Conservation (phyloP, 2,329 filamentous ascomycete genomes). For the Emydomyces testavorans region DNA sequence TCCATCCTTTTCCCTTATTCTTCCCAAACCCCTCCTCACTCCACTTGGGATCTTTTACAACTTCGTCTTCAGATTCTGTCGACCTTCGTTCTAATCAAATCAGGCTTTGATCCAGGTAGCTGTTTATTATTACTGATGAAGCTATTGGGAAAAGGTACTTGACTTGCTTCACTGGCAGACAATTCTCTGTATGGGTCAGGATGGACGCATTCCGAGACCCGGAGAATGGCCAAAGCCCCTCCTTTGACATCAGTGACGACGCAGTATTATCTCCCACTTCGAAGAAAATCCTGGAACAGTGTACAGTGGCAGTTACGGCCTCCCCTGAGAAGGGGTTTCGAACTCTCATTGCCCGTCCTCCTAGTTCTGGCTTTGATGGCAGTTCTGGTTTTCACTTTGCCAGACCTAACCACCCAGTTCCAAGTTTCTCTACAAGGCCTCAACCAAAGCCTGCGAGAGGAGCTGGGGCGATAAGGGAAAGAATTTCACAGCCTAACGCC, state of each 20-base stretch:
- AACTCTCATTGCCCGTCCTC: slow-evolving; percentile 25
- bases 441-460: slow-evolving; percentile 3
- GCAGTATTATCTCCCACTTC: slow-evolving; percentile 16
- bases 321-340: slow-evolving; percentile 11
- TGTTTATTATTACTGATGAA: not conserved
- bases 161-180: not conserved
- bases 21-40: not conserved
- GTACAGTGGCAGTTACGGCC: slow-evolving; percentile 11
- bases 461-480: not conserved
- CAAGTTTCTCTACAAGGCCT: slow-evolving; percentile 12
- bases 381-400: slow-evolving; percentile 25
- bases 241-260: slow-evolving; percentile 10
- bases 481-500: not conserved
- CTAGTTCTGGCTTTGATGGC: slow-evolving; percentile 23
- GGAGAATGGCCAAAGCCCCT: not conserved
- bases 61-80: no score
- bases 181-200: not conserved
- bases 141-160: not conserved
- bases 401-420: slow-evolving; percentile 21
- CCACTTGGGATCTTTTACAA: not conserved
- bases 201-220: not conserved
- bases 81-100: not conserved
- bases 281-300: slow-evolving; percentile 18
- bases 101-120: not conserved
- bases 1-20: not conserved